These are phyloP conservation scores for Fusarium liriodendri DNA, from an alignment of 2,329 filamentous ascomycete genomes.

Conservation along the genomic window DNA sequence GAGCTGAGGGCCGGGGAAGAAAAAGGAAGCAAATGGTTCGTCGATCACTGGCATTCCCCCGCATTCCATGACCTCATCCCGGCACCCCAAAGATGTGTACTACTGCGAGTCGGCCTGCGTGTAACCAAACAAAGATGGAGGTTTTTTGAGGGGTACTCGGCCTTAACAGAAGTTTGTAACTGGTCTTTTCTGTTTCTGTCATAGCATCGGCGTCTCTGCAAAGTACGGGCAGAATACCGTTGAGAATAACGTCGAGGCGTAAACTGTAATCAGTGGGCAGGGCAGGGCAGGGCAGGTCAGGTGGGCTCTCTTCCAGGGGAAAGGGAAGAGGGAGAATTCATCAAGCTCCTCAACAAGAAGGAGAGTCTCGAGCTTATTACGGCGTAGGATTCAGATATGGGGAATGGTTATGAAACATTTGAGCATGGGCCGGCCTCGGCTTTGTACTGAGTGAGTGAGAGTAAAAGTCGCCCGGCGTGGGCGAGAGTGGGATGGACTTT, in stretches of 20 bases:
- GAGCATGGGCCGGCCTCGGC: conserved; percentile 32
- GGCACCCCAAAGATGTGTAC: conserved; percentile 37
- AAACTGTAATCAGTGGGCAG: conserved; percentile 14
- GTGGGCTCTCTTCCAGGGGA: neutral
- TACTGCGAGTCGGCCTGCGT: conserved; percentile 26
- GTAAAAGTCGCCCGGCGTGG: neutral
- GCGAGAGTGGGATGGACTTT: conserved; percentile 19
- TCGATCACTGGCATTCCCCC: conserved; percentile 44
- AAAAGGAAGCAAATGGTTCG: conserved; percentile 17
- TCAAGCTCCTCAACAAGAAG: conserved; percentile 34
- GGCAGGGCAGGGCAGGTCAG: neutral
- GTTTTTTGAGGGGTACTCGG: neutral
- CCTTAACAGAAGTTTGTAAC: conserved; percentile 27
- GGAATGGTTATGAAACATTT: conserved; percentile 36
- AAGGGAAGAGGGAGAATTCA: conserved; percentile 1
- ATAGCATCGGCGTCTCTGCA: neutral
- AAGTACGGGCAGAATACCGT: conserved; percentile 18
- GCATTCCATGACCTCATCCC: conserved; percentile 51
- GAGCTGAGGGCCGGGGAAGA: conserved; percentile 8
- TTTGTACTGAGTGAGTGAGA: conserved; percentile 2
- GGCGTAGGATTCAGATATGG: conserved; percentile 27
- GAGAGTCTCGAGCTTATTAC: conserved; percentile 19
- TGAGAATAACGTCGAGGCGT: conserved; percentile 28
- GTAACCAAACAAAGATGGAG: conserved; percentile 37
- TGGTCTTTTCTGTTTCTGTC: neutral